Base-by-base conservation (phyloP, 192 early-diverging fungal genomes). In the Backusella sp. region DNA sequence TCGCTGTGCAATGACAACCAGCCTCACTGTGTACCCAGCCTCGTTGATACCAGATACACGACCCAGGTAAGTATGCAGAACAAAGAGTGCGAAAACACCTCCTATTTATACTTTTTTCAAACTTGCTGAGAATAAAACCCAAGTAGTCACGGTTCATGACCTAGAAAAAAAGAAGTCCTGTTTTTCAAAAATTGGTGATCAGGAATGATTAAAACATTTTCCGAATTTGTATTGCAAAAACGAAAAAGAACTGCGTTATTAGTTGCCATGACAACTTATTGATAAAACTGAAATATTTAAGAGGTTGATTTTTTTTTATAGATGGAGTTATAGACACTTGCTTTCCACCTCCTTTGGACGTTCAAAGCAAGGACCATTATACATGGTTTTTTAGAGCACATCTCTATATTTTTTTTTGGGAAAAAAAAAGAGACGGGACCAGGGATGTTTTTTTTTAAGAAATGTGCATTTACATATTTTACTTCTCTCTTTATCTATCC, bases 31-130 rank as follows among this genome's bases (percentile, higher is more conserved):
- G 35, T 35, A 67, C 30, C 36, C 67, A 26, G 75, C n/a, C 65
- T 70, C 14, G 0, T 28, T 69, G 75, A 76, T 76, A 76, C 75
- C 75, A 70, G 37, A 76, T 46, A 46, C 68, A 76, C 75, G 75
- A 76, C 75, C 75, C 75, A 76, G 75, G 75, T 76, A 76, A 76
- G 75, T 76, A 76, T 76, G 75, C 69, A 68, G 69, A 70, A 66
- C 46, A 35, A 66, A 46, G 2, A 39, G 30, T 67, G 68, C 65
- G 21, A 66, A 70, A 53, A 70, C 1, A 0, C 0, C n/a, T 12
- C 26, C 52, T 59, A 49, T 76, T 76, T 76, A 76, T 76, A 76
- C 41, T 67, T 75, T 75, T 75, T 32, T 5, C 26, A 15, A 15
- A 3, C 28, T 32, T 28, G 21, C 56, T 62, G 56, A 62, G 56